Evolutionary conservation across 306 rosid genomes (phyloP), one percentile per base, ranked within the genome.

Genomic region (Fagus crenata): DNA sequence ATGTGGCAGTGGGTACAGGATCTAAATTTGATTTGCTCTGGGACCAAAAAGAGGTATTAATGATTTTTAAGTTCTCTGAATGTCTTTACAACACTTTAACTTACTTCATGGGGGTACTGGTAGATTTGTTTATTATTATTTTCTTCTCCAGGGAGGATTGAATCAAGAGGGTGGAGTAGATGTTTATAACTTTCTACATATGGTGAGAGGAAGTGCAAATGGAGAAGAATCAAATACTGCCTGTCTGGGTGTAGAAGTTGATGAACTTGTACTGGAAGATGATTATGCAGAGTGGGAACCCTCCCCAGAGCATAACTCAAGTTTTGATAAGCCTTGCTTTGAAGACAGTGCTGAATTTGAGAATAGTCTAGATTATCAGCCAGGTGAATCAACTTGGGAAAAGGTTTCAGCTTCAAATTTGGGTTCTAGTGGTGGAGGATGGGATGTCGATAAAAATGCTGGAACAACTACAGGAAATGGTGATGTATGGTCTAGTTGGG

Each of bases 1-100:
- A 79, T 55, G 97, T 95, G 49, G 96, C 96, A 5, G 97, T 92
- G 75, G 99, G 99, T 54, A 95, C 99, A 17, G 99, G 99, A 56
- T 88, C 99, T 58, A 88, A 83, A 51, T 95, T 95, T 83, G 99
- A 95, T 42, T 6, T 95, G 70, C 81, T 95, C 43, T 90, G 93
- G 97, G 92, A 92, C 86, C 81, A 88, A 11, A 86, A 79, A 70
- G 84, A 90, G 95, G 99, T 95, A 81, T 40, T 53, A 71, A 63
- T 74, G 41, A 53, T 60, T 56, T 69, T 39, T 33, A 15, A 64
- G 56, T 72, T 37, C 64, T 73, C 43, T 76, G 31, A 8, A 22
- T 2, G 54, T 49, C 55, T 8, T 32, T 75, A 8, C 7, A 3
- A 53, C 41, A 7, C 53, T 81, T 75, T 17, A 74, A 71, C 74